Evolutionary conservation across 768 basidiomycete genomes (phyloP).

Genomic region (Galerina sulciceps): DNA sequence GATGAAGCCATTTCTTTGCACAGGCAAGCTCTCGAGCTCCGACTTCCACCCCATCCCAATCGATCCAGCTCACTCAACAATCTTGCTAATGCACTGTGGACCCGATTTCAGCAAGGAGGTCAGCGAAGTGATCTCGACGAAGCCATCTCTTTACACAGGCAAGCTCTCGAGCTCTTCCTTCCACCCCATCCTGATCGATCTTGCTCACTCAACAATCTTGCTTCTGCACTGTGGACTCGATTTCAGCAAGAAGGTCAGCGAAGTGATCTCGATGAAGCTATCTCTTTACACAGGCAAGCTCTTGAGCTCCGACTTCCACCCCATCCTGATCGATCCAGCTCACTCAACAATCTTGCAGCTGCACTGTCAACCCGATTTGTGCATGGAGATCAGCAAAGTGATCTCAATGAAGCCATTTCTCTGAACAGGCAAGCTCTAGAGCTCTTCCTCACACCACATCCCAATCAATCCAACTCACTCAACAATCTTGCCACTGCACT

Average conservation of each 20-base stretch:
- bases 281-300: too few species aligned
- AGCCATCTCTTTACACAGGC: neutral
- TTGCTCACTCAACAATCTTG: neutral
- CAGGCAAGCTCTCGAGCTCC: too few species aligned
- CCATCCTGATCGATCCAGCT: neutral
- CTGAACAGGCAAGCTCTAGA: neutral
- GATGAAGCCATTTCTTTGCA: neutral
- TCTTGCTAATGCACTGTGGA: constrained; percentile 1
- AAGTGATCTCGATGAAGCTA: too few species aligned
- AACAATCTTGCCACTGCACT: neutral
- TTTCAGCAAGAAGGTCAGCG: too few species aligned
- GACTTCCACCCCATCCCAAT: too few species aligned
- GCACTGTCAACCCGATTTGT: neutral
- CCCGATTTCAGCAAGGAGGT: neutral
- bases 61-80: neutral
- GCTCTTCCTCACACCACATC: neutral
- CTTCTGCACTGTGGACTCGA: too few species aligned
- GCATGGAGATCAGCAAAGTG: neutral
- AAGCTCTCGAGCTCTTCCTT: neutral
- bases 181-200: neutral
- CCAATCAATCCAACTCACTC: neutral
- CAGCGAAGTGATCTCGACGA: neutral
- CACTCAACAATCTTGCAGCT: neutral
- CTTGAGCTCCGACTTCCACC: too few species aligned
- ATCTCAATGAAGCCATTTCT: neutral